Conservation (phyloP, 2,329 filamentous ascomycete species). For the Colletotrichum sp. region DNA sequence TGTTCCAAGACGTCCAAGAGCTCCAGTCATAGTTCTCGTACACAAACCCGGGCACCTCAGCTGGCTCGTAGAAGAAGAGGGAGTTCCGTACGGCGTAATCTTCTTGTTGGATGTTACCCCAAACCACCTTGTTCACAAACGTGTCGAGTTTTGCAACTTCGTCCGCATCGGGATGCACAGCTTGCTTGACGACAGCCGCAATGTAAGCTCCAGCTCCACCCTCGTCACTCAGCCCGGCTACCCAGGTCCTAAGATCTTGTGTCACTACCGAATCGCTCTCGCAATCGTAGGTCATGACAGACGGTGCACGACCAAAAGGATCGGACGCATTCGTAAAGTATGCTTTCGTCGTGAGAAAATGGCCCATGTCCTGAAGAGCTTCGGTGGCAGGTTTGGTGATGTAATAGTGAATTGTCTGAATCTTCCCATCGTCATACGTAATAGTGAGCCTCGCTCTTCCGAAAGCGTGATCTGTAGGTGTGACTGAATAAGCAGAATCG, state of each 20-base stretch:
- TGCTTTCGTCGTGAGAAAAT: constrained; percentile 58
- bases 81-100: constrained; percentile 48
- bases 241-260: constrained; percentile 59
- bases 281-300: constrained; percentile 62
- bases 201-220: constrained; percentile 62
- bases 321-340: constrained; percentile 57
- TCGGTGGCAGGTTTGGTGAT: constrained; percentile 53
- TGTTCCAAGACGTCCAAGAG: constrained; percentile 28
- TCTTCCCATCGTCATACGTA: constrained; percentile 48
- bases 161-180: constrained; percentile 48
- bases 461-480: constrained; percentile 47
- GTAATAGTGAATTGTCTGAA: constrained; percentile 62
- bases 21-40: constrained; percentile 48
- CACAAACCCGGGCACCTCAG: constrained; percentile 48
- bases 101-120: constrained; percentile 48
- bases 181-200: constrained; percentile 60
- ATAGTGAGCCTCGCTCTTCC: constrained; percentile 55
- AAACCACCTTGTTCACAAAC: constrained; percentile 57
- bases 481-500: constrained; percentile 41
- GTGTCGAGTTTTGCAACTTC: constrained; percentile 59
- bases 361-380: constrained; percentile 50
- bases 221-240: constrained; percentile 65
- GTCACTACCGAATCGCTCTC: constrained; percentile 46
- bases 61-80: constrained; percentile 61
- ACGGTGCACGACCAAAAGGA: constrained; percentile 58